Conservation (phyloP, 1,284 basidiomycete species). For the Melanopsichium pennsylvanicum region DNA sequence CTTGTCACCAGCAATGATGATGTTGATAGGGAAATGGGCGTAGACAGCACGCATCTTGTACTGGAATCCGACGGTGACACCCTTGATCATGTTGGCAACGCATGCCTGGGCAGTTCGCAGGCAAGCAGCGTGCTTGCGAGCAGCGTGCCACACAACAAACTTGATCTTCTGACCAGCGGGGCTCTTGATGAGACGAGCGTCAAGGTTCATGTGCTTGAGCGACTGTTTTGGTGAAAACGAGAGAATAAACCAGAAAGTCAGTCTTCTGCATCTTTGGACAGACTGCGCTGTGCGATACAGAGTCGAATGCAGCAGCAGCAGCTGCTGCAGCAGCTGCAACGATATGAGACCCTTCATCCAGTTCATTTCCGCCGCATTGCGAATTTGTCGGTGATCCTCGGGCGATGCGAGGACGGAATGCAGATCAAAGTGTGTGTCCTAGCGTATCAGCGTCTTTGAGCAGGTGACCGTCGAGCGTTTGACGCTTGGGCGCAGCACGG, state of each 20-base stretch:
- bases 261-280: no score
- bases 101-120: constrained; percentile 92
- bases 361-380: no score
- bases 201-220: constrained; percentile 66
- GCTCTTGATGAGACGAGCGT: constrained; percentile 67
- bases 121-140: constrained; percentile 97
- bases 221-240: constrained; percentile 69
- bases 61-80: constrained; percentile 89
- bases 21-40: constrained; percentile 99
- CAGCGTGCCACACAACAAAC: constrained; percentile 97
- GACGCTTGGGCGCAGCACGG: no score
- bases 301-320: no score
- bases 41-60: constrained; percentile 93
- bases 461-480: no score
- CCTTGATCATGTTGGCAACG: constrained; percentile 94
- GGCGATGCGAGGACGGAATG: no score
- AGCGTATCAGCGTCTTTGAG: no score
- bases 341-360: no score
- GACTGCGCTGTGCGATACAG: no score
- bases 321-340: no score
- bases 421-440: no score
- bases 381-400: no score
- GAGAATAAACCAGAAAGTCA: constrained; percentile 7
- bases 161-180: constrained; percentile 76
- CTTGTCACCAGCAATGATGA: constrained; percentile 88